These are phyloP conservation scores for Pleurotus sapidus DNA, from an alignment of 768 basidiomycete species.

Conservation along the genomic window DNA sequence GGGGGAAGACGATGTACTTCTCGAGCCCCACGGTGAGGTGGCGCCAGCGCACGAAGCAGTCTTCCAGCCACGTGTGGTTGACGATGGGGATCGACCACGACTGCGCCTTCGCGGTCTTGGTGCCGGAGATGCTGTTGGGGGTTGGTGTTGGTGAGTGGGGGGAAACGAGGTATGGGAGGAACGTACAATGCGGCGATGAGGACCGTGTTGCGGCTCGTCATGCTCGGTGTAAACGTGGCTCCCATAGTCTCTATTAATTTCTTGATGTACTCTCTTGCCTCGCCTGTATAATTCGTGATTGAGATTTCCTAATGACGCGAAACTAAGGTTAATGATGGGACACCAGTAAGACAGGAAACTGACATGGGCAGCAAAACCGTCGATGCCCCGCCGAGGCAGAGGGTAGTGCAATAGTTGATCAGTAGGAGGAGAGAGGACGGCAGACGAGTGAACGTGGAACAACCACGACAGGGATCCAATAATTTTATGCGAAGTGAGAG, in stretches of 20 bases:
- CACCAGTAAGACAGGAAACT: constrained; percentile 16
- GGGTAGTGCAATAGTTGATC: constrained; percentile 87
- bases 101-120: constrained; percentile 70
- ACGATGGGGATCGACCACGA: constrained; percentile 85
- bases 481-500: constrained; percentile 50
- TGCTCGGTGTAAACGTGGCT: constrained; percentile 76
- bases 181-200: constrained; percentile 84
- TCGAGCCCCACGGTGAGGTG: constrained; percentile 59
- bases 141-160: neutral
- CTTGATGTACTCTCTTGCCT: constrained; percentile 85
- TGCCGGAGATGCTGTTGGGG: constrained; percentile 34
- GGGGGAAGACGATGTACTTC: constrained; percentile 69
- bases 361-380: constrained; percentile 61
- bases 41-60: constrained; percentile 82
- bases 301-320: constrained; percentile 59
- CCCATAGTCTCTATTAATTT: constrained; percentile 76
- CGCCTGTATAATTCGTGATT: constrained; percentile 86
- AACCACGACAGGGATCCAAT: constrained; percentile 85
- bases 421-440: constrained; percentile 57
- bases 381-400: constrained; percentile 57
- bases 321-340: no score
- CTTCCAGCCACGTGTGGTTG: constrained; percentile 91
- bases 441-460: constrained; percentile 70
- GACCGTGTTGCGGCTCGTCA: constrained; percentile 74
- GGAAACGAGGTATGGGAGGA: neutral